A percentile compares a stretch with the other conserved stretches of the same genome.
These are phyloP conservation scores for Areca catechu DNA, from an alignment of 176 grass and related monocot genomes.

Conservation along the genomic window DNA sequence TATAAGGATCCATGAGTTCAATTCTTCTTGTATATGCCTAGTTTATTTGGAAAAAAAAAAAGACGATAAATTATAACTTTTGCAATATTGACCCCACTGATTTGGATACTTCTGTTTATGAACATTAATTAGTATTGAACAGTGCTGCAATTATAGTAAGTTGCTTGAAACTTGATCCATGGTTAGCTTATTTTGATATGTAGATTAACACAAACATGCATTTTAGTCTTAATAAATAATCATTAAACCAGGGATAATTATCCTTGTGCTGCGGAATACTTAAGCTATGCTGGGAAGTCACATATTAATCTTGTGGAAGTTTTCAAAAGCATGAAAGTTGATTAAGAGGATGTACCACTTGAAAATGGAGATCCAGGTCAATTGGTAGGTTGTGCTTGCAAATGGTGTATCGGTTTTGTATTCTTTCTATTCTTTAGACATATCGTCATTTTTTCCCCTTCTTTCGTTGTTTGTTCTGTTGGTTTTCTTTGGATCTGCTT, in stretches of 20 bases:
- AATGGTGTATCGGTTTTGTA: not conserved
- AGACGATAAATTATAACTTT: too few relatives aligned
- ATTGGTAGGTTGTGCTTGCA: slow-evolving; percentile 32
- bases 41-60: too few relatives aligned
- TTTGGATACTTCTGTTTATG: too few relatives aligned
- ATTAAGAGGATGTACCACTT: slow-evolving; percentile 47
- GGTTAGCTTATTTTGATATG: not conserved
- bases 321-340: slow-evolving; percentile 79
- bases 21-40: too few relatives aligned
- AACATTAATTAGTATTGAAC: too few relatives aligned
- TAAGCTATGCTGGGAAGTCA: slow-evolving; percentile 58
- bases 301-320: slow-evolving; percentile 65
- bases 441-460: not conserved
- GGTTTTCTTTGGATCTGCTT: not conserved
- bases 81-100: too few relatives aligned
- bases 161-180: not conserved
- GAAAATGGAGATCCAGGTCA: slow-evolving; percentile 55
- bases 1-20: too few relatives aligned
- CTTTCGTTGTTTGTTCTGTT: not conserved
- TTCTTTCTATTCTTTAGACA: not conserved
- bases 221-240: slow-evolving; percentile 12
- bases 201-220: not conserved
- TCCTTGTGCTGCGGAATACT: slow-evolving; percentile 64
- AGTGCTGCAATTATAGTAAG: too few relatives aligned
- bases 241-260: slow-evolving; percentile 54